phyloP scores from a whole-genome alignment of 176 grass and related monocot genomes.

The Ensete ventricosum region DNA sequence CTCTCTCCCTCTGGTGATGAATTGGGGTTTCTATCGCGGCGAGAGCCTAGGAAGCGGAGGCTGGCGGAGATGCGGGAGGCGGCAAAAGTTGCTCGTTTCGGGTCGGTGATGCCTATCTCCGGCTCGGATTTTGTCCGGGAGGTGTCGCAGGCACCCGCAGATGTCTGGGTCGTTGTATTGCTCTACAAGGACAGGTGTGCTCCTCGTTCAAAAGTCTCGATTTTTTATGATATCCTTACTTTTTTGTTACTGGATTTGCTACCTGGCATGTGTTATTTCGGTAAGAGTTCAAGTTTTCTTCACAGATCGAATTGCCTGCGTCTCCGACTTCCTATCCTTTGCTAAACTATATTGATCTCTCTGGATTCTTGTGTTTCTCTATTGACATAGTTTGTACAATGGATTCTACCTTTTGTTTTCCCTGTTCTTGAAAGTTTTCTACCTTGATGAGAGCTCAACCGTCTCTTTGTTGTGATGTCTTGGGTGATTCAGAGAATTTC shows the following conservation, averaged over 20 bases:
- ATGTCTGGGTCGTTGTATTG: conserved; percentile 93
- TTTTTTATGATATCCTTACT: not conserved
- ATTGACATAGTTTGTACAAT: not conserved
- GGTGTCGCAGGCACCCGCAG: conserved; percentile 73
- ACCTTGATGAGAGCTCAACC: not conserved
- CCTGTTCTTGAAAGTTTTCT: not conserved
- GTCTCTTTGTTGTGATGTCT: no score
- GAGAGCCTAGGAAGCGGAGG: conserved; percentile 59
- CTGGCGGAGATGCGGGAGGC: conserved; percentile 73
- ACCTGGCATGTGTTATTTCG: not conserved
- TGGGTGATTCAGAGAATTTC: no score
- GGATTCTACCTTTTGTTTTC: not conserved
- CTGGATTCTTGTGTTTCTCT: not conserved
- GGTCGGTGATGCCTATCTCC: conserved; percentile 53
- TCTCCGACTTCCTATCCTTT: not conserved
- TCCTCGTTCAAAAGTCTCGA: not conserved
- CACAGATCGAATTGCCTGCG: not conserved
- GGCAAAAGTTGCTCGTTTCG: conserved; percentile 48
- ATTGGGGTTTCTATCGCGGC: not conserved
- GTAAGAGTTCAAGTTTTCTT: not conserved
- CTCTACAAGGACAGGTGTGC: conserved; percentile 91
- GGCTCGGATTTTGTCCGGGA: conserved; percentile 88
- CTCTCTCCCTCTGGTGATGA: not conserved
- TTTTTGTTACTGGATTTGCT: not conserved
- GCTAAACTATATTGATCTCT: not conserved